These are phyloP conservation scores for Trichosporon sp. DNA, from an alignment of 1,284 basidiomycete genomes.

Conservation along the genomic window DNA sequence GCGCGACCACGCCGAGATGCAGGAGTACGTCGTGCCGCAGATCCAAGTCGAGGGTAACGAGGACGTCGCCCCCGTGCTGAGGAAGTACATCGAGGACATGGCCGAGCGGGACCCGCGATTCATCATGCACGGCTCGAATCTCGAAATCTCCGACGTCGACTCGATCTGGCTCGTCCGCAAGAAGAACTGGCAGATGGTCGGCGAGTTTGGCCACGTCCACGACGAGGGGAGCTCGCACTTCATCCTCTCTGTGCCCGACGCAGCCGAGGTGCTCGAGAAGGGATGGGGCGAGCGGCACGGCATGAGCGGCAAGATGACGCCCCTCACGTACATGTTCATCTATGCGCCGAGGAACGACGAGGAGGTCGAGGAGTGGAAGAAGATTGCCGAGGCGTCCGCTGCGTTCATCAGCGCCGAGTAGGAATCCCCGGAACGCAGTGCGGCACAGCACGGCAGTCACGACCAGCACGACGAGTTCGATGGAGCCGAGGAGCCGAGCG, in stretches of 20 bases:
- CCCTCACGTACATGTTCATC: constrained; percentile 3
- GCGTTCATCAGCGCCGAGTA: background rate
- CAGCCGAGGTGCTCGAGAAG: background rate
- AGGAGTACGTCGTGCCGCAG: constrained; percentile 1
- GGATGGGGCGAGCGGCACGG: constrained; percentile 1
- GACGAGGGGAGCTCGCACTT: background rate
- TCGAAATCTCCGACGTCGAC: background rate
- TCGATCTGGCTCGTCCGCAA: background rate
- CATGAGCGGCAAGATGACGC: constrained; percentile 1
- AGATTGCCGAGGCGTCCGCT: background rate
- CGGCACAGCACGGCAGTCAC: background rate
- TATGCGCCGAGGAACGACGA: constrained; percentile 1
- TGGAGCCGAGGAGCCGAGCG: no score
- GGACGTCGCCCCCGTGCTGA: background rate
- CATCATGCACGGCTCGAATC: background rate
- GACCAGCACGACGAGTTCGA: no score
- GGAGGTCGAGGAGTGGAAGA: constrained; percentile 6
- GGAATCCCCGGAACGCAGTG: background rate
- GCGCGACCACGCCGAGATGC: background rate
- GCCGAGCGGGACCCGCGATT: background rate
- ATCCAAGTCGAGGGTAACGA: background rate
- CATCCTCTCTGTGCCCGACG: background rate
- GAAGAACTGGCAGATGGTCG: background rate
- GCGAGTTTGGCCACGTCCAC: constrained; percentile 6
- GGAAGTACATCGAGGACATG: background rate